Evolutionary conservation across 169 alveolate genomes (phyloP).

Genomic region (Plasmodium cynomolgi): DNA sequence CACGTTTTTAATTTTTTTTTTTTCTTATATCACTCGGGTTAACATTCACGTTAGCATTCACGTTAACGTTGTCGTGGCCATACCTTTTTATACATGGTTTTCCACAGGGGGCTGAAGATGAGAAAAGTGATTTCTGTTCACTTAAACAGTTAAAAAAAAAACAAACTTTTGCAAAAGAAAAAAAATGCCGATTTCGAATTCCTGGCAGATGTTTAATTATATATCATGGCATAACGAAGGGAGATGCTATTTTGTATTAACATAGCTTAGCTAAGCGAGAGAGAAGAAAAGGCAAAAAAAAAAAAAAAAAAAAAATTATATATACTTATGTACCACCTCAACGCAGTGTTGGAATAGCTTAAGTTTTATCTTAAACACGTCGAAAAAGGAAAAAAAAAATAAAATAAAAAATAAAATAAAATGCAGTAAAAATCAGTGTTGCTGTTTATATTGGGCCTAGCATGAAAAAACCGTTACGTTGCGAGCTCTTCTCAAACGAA

Average conservation of each 20-base stretch:
- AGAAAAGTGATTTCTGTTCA: neutral
- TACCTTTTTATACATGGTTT: slow-evolving; percentile 6
- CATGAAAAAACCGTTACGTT: neutral
- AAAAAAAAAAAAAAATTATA: no score
- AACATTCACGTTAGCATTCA: neutral
- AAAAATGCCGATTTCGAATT: neutral
- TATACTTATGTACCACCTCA: neutral
- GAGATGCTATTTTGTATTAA: neutral
- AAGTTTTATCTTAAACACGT: neutral
- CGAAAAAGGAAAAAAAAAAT: neutral
- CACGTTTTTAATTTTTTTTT: neutral
- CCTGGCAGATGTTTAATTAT: neutral
- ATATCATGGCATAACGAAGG: neutral
- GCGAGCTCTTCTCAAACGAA: neutral
- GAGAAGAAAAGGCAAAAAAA: neutral
- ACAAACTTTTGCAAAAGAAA: neutral
- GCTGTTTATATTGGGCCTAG: neutral
- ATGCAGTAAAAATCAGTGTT: neutral
- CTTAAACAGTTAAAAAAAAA: neutral
- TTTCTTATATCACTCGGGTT: neutral
- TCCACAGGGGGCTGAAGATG: neutral
- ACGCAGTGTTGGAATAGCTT: neutral
- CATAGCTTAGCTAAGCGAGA: neutral
- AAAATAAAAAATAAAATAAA: no score
- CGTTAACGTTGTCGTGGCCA: neutral